phyloP scores from a whole-genome alignment of 1,284 basidiomycete genomes.

The Somion occarium region DNA sequence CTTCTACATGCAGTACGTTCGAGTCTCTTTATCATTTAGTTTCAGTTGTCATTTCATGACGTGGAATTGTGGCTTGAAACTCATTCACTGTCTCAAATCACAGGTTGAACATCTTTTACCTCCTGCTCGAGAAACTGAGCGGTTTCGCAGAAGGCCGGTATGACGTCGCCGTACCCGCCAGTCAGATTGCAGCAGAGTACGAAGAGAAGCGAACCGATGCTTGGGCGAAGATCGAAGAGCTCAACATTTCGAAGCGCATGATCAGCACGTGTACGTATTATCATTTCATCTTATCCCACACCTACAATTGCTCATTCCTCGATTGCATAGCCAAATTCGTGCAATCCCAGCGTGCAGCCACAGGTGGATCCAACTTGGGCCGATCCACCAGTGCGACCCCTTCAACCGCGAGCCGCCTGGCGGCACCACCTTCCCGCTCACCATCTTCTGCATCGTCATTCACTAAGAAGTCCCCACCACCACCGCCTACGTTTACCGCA shows the following conservation, averaged over 20 bases:
- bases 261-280: slow-evolving; percentile 71
- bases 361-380: slow-evolving; percentile 28
- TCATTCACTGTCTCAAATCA: slow-evolving; percentile 8
- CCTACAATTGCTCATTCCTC: not conserved
- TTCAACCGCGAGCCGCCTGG: slow-evolving; percentile 35
- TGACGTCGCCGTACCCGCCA: slow-evolving; percentile 60
- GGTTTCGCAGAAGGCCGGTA: slow-evolving; percentile 84
- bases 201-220: slow-evolving; percentile 78
- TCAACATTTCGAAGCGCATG: slow-evolving; percentile 78
- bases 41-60: not conserved
- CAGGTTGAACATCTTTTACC: slow-evolving; percentile 91
- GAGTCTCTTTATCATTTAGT: not conserved
- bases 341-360: slow-evolving; percentile 42
- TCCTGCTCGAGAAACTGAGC: slow-evolving; percentile 90
- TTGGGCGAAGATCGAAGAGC: slow-evolving; percentile 68
- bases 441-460: slow-evolving; percentile 32
- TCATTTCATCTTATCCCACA: slow-evolving; percentile 6
- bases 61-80: not conserved
- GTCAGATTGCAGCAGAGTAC: slow-evolving; percentile 78
- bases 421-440: slow-evolving; percentile 29
- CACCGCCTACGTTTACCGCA: slow-evolving; percentile 38
- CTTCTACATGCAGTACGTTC: slow-evolving; percentile 97
- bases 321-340: slow-evolving; percentile 55
- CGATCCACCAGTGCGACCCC: slow-evolving; percentile 38
- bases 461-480: slow-evolving; percentile 41